phyloP scores from a whole-genome alignment of 2,329 filamentous ascomycete genomes.

The Mycosphaerella sp. region DNA sequence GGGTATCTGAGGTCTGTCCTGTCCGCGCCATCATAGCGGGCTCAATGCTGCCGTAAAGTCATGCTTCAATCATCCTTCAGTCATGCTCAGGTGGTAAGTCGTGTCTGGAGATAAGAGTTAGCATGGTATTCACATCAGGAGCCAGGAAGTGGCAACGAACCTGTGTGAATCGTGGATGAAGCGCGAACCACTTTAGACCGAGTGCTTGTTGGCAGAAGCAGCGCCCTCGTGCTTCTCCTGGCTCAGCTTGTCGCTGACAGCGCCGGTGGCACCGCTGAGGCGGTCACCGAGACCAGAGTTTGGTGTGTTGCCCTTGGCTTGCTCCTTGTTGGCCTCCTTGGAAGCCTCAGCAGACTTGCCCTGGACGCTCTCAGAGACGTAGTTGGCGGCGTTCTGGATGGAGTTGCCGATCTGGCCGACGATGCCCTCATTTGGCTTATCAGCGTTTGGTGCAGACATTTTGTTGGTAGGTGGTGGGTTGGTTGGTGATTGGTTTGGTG shows the following conservation, averaged over 20 bases:
- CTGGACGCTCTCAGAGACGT: slow-evolving; percentile 60
- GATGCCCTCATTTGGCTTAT: slow-evolving; percentile 41
- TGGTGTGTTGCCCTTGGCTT: slow-evolving; percentile 53
- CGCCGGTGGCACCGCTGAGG: slow-evolving; percentile 47
- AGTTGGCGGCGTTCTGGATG: slow-evolving; percentile 54
- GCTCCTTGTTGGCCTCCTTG: slow-evolving; percentile 63
- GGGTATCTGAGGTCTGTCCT: slow-evolving; percentile 6
- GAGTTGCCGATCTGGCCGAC: slow-evolving; percentile 38
- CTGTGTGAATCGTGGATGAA: not conserved
- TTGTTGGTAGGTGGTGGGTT: slow-evolving; percentile 26
- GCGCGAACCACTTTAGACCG: slow-evolving; percentile 23
- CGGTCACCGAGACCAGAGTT: slow-evolving; percentile 48
- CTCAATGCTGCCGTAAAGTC: slow-evolving; percentile 8
- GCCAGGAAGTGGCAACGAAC: not conserved
- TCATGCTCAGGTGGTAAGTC: not conserved
- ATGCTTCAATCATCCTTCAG: not conserved
- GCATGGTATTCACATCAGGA: not conserved
- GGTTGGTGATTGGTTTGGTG: slow-evolving; percentile 16
- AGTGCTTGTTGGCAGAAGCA: slow-evolving; percentile 46
- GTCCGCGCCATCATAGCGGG: slow-evolving; percentile 4
- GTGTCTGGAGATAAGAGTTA: not conserved
- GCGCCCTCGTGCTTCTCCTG: slow-evolving; percentile 47
- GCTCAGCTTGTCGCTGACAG: slow-evolving; percentile 48
- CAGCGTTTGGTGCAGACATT: slow-evolving; percentile 42
- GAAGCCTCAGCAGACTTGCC: slow-evolving; percentile 50